phyloP scores from a whole-genome alignment of 2,329 filamentous ascomycete genomes.

The Fusarium transvaalense region DNA sequence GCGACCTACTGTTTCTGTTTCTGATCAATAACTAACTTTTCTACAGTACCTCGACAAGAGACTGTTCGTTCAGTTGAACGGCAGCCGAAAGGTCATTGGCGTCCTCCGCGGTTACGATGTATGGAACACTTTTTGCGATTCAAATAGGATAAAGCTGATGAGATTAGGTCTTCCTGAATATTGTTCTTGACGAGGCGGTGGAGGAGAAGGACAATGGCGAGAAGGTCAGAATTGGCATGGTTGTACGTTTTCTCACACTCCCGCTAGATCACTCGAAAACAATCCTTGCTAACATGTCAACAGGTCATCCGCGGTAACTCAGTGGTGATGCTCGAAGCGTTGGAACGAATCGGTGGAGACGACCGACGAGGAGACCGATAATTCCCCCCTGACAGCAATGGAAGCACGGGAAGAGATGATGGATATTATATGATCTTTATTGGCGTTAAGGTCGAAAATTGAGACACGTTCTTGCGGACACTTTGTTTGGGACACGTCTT shows the following conservation, averaged over 20 bases:
- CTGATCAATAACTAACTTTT: slow-evolving; percentile 44
- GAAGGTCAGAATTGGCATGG: slow-evolving; percentile 92
- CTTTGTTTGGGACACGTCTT: slow-evolving; percentile 43
- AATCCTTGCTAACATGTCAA: slow-evolving; percentile 44
- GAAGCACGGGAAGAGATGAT: slow-evolving; percentile 24
- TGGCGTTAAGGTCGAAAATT: slow-evolving; percentile 55
- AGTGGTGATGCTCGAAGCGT: slow-evolving; percentile 95
- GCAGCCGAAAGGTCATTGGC: slow-evolving; percentile 96
- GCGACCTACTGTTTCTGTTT: neutral
- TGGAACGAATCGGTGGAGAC: slow-evolving; percentile 75
- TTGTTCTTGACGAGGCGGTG: slow-evolving; percentile 95
- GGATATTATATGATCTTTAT: slow-evolving; percentile 45
- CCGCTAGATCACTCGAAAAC: rapidly evolving
- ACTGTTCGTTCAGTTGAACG: slow-evolving; percentile 97
- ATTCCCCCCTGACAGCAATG: slow-evolving; percentile 4
- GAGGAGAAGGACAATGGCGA: slow-evolving; percentile 94
- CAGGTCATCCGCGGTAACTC: slow-evolving; percentile 97
- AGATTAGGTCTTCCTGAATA: slow-evolving; percentile 91
- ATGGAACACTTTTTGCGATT: slow-evolving; percentile 31
- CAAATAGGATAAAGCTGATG: slow-evolving; percentile 17
- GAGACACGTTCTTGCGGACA: slow-evolving; percentile 37
- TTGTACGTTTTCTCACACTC: slow-evolving; percentile 68
- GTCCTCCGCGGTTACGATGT: slow-evolving; percentile 97
- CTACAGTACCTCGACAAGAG: slow-evolving; percentile 97
- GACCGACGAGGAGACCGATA: slow-evolving; percentile 59